Percentiles rank a stretch among this genome's conserved stretches.
phyloP scores from a whole-genome alignment of 148 eudicot species.

The Fagopyrum tataricum region DNA sequence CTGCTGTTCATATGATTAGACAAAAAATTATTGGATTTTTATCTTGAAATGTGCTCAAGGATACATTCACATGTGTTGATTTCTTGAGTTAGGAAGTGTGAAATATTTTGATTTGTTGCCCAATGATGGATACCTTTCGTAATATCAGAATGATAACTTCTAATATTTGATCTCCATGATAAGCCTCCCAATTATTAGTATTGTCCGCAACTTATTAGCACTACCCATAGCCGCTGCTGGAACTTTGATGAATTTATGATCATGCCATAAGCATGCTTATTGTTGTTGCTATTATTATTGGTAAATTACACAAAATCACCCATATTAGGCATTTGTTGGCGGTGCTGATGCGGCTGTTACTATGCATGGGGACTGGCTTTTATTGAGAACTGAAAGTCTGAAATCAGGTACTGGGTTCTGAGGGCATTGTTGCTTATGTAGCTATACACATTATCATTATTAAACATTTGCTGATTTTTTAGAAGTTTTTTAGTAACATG shows the following conservation, averaged over 20 bases:
- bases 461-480: not conserved
- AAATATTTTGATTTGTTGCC: not conserved
- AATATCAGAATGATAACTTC: not conserved
- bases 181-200: not conserved
- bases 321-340: not conserved
- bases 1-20: not conserved
- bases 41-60: not conserved
- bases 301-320: not conserved
- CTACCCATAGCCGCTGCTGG: not conserved
- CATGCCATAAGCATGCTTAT: not conserved
- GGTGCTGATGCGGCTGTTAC: not conserved
- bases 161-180: conserved; percentile 1
- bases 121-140: not conserved
- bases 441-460: not conserved
- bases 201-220: not conserved
- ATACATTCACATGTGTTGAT: not conserved
- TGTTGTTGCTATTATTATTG: not conserved
- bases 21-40: not conserved
- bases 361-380: conserved; percentile 2
- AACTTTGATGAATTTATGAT: not conserved
- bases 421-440: not conserved
- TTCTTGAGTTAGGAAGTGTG: not conserved
- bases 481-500: too few relatives aligned
- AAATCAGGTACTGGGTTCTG: not conserved
- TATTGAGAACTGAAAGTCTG: not conserved